Base-by-base conservation (phyloP, 495 filamentous ascomycete species). In the Penicillium egyptiacum region DNA sequence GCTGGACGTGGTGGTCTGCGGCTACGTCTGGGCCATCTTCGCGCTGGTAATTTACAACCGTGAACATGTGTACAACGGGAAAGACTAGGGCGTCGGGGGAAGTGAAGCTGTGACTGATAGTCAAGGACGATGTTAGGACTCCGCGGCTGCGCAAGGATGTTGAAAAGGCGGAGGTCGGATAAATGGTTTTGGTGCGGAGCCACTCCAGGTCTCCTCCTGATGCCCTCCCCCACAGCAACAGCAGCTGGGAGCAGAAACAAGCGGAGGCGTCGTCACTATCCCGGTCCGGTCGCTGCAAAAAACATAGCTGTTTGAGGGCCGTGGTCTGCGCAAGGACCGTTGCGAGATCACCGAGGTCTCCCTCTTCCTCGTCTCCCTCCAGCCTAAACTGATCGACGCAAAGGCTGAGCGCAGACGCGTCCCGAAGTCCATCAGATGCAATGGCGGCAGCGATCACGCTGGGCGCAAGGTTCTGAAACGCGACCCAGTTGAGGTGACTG, bases 361-460 rank as follows among this genome's bases (percentile, higher is more conserved):
- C 43, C 9, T 46, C 52, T 43, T 35, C 53, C 33, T 54, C 49
- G 6, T 39, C 48, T 50, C 48, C 48, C 48, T 1, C 48, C 48
- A 22, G 20, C 43, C 25, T 0, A 17, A 60, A 54, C 47, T 1
- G 2, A 57, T 61, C 33, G 42, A 61, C 9, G 53, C 58, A 56
- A 48, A 61, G 53, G 40, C 58, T 61, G 53, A 61, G 59, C 50
- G 59, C 59, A 53, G 54, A 57, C 42, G 59, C 59, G 33, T 42
- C 39, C 31, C n/a, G 49, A 56, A 61, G 53, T 23, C 57, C 54
- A 33, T 51, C 39, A 7, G 59, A 61, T 53, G 41, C 37, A 56
- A 61, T 35, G 5, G 59, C 59, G 28, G 53, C 59, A n/a, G 53
- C 49, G 17, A 61, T 53, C 41, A 57, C 47, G 25, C 53, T 5